Evolutionary conservation across 305 asterid genomes (phyloP), one percentile per base, ranked within the genome.

Genomic region (Fraxinus greggii): DNA sequence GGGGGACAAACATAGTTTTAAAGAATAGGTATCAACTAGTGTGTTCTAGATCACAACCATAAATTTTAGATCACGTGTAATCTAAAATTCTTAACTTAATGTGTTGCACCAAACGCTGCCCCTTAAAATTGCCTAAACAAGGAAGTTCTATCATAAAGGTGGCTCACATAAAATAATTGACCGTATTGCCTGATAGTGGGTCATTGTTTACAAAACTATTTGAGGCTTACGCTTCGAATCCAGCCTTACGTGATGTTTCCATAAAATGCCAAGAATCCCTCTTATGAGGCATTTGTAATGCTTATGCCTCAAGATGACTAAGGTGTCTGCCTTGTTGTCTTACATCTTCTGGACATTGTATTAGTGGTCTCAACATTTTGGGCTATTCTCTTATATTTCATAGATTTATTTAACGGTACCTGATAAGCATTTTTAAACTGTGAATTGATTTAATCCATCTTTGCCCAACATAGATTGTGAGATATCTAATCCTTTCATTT

Each of bases 41-140:
- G 19, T 29, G 75, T 69, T 69, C 21, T 29, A 69, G 35, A 67
- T 67, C 28, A 56, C 28, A 56, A 21, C 67, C 67, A 56, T 56
- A 56, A 56, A 56, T 19, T 56, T 56, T 19, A 9, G 73, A 65
- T 9, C 35, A 67, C 17, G 1, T 9, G 73, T 67, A 67, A 67
- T 4, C 21, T 67, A 28, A 67, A 67, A 67, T 26, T 10, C 36
- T 9, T 65, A 9, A 9, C 32, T 23, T 54, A 59, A 4, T 69
- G 40, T 31, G 40, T 29, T 29, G 75, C 75, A 5, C 36, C 21
- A 29, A 29, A 19, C 3, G 12, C 13, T 28, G 13, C 36, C 21
- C 9, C 36, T 69, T 69, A 69, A 61, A 61, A 23, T 61, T 6
- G n/a, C 75, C 75, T 69, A 69, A 69, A 69, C 75, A 69, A 69